phyloP scores from a whole-genome alignment of 2,329 filamentous ascomycete genomes.

The Neopestalotiopsis sp. region DNA sequence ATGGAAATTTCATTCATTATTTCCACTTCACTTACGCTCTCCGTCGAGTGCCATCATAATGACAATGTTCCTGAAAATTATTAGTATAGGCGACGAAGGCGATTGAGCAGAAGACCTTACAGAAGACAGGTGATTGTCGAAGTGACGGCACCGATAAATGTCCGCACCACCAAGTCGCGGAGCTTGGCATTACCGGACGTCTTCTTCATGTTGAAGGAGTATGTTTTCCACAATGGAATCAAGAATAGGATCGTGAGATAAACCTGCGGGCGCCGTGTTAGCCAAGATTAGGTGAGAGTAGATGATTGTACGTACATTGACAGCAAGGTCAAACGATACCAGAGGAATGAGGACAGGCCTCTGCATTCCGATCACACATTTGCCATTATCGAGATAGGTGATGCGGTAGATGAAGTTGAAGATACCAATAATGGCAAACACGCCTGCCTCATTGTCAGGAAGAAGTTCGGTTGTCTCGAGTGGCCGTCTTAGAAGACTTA shows the following conservation, averaged over 20 bases:
- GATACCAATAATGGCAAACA: conserved; percentile 53
- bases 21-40: conserved; percentile 43
- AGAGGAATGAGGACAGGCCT: conserved; percentile 64
- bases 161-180: conserved; percentile 45
- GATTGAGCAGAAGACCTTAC: conserved; percentile 42
- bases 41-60: conserved; percentile 64
- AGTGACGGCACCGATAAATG: conserved; percentile 63
- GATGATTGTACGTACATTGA: conserved; percentile 50
- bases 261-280: conserved; percentile 38
- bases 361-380: conserved; percentile 68
- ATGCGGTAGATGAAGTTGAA: conserved; percentile 69
- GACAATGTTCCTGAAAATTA: conserved; percentile 56
- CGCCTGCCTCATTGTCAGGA: conserved; percentile 30
- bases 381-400: conserved; percentile 56
- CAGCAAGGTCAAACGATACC: conserved; percentile 64
- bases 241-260: conserved; percentile 68
- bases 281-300: no score
- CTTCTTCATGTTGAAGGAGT: conserved; percentile 12
- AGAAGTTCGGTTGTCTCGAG: background rate
- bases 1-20: no score
- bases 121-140: conserved; percentile 64
- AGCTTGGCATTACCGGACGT: conserved; percentile 5
- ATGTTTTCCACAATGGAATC: conserved; percentile 52
- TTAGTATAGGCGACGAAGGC: background rate
- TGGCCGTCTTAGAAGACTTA: conserved; percentile 28